Evolutionary conservation across 768 basidiomycete species (phyloP), one percentile per base, ranked within the genome.

Genomic region (Dictyophora rubrovolvata): DNA sequence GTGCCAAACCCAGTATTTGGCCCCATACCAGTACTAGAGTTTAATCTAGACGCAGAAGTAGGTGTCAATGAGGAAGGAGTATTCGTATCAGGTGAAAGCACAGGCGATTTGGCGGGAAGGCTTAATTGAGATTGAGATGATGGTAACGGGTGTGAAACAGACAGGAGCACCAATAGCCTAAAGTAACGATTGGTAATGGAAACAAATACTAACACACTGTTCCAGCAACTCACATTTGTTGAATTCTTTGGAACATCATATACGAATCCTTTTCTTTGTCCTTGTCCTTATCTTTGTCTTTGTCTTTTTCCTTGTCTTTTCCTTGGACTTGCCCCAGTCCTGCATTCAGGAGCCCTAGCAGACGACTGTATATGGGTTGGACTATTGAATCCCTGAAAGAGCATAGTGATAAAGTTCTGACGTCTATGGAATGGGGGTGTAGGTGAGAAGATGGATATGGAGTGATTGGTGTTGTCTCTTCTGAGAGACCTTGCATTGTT

Each of bases 351-450:
- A 84, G 77, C 2, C 74, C 69, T 48, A 83, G 76, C 12, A 91
- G 70, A 9, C 80, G 74, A 55, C 78, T 66, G 53, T 75, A 80
- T 17, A 86, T 72, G 0, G 89, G 86, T 18, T 88, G 73, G 36
- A 92, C 81, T 59, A 92, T 82, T 57, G 79, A 80, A 71, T 93
- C 89, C 28, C 90, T 81, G 68, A 93, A 93, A 8, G 86, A 81
- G 47, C 82, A 79, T 22, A 93, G 75, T 6, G 88, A 86, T n/a
- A 92, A 78, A 6, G 82, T 82, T 33, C 90, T 84, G 22, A 92
- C 88, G 63, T 93, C 90, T 55, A 93, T 88, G 73, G 0, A 76
- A 67, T 20, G 80, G 72, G 36, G 69, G 63, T 12, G 53, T 47
- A 6, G 58, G 7, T 28, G 28, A 28, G 28, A 28, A 28, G 28